Base-by-base conservation (phyloP, 768 basidiomycete species). In the Collybia nuda region DNA sequence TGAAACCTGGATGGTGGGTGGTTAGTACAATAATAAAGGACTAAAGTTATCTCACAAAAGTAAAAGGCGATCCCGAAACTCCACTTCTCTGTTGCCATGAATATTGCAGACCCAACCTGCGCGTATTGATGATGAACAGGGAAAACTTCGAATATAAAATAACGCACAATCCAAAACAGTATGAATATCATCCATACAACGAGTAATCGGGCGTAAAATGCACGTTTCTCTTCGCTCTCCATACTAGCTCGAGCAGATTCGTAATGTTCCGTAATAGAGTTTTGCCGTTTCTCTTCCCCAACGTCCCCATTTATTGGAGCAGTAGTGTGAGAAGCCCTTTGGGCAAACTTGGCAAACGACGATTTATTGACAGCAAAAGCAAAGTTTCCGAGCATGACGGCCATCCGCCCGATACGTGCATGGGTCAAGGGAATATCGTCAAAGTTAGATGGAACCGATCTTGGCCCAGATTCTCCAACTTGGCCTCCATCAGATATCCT, bases 141-240 rank as follows among this genome's bases (percentile, higher is more conserved):
- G 44, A 44, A 32, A 21, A 5, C 21, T 51, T 46, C 39, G 35
- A 15, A 6, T 5, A 1, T 19, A 40, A 23, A 38, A 14, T 22
- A 3, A 63, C 77, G 52, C 52, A 88, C 85, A 58, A 81, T 71
- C 91, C 91, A 93, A 70, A 93, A 93, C n/a, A 77, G 56, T 18
- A 90, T 60, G 67, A 93, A 92, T 24, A 87, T 56, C 0, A 63
- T 43, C 70, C 81, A 80, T 0, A 85, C 82, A 17, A 88, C 66
- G 1, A 59, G 47, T 40, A 87, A 73, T 58, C 90, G 82, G 6
- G 74, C 67, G 36, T 70, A 71, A 54, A 85, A 81, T 29, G 85
- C 84, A 52, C 72, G 77, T 48, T 68, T 73, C 58, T 86, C 84
- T 26, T 75, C 75, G n/a, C 55, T 59, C 47, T 63, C 63, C 51